These are phyloP conservation scores for Akanthomyces uredinophilus DNA, from an alignment of 2,329 filamentous ascomycete genomes.

Conservation along the genomic window DNA sequence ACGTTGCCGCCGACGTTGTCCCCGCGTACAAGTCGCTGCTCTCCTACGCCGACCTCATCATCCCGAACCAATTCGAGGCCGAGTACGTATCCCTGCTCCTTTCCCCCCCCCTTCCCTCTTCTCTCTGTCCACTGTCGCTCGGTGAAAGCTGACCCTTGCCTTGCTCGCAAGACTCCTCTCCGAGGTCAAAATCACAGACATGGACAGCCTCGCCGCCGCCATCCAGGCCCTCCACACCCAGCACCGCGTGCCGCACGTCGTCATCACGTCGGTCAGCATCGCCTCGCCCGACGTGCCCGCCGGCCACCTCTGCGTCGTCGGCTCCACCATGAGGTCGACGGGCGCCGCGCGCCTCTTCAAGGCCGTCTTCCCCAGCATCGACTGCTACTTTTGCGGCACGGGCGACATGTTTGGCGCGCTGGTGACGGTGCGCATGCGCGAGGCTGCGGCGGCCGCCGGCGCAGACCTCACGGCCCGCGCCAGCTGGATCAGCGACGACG, in stretches of 20 bases:
- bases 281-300: conserved; percentile 45
- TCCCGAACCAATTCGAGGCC: conserved; percentile 96
- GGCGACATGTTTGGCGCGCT: conserved; percentile 98
- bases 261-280: conserved; percentile 85
- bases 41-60: conserved; percentile 77
- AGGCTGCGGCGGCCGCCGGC: conserved; percentile 57
- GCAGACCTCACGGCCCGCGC: conserved; percentile 44
- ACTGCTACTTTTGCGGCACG: conserved; percentile 93
- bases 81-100: conserved; percentile 52
- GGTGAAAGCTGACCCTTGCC: too few relatives aligned
- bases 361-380: conserved; percentile 78
- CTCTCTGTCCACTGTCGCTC: too few relatives aligned
- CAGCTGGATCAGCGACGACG: conserved; percentile 75
- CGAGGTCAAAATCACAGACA: conserved; percentile 74
- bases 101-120: neutral
- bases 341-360: conserved; percentile 77
- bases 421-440: conserved; percentile 78
- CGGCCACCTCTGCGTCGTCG: conserved; percentile 64
- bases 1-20: conserved; percentile 86
- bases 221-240: conserved; percentile 71
- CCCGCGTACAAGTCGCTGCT: conserved; percentile 82
- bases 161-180: conserved; percentile 71
- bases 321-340: conserved; percentile 62
- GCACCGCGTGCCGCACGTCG: conserved; percentile 77
- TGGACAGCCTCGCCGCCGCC: conserved; percentile 65